Base-by-base conservation (phyloP, 202 grass and related monocot species). In the Thinopyrum obtusiflorum region DNA sequence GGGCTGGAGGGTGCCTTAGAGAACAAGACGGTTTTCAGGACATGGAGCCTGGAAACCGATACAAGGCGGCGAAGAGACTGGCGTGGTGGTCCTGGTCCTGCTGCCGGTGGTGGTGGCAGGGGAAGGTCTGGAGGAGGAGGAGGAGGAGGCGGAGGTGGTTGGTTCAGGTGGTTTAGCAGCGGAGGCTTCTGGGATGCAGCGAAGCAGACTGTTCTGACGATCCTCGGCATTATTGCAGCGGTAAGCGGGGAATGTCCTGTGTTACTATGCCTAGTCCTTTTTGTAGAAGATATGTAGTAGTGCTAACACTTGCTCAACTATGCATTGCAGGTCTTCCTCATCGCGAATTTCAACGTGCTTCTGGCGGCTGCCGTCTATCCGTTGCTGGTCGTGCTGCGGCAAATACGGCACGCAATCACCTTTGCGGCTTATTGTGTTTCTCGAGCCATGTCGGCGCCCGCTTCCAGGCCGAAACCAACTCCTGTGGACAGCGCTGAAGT, bases 131-230 rank as follows among this genome's bases (percentile, higher is more conserved):
- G 2, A n/a, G 51, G 51, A 20, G 51, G 17, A 55, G 49, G 87
- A 46, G 88, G 89, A 26, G 90, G 93, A 1, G 87, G 87, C 0
- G 59, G 93, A 4, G 87, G 87, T 23, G 69, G 92, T 32, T 94
- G 94, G 94, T 92, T 92, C 27, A 88, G 94, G 36, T 89, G 86
- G 94, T 87, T 94, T 72, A 86, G 42, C 23, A 82, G 78, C 11
- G 90, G 93, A 35, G 25, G 77, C 46, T 94, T 97, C 80, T 94
- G 94, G 94, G 82, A 94, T 39, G 89, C 91, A 61, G 90, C 73
- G 31, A 88, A 89, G 68, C 92, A 92, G 84, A 90, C 68, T 21
- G 72, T 91, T 81, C 73, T 91, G 9, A 88, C 89, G 12, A 90
- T 97, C 81, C n/a, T 97, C 25, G 94, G 88, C 85, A 91, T 97